phyloP scores from a whole-genome alignment of 495 filamentous ascomycete genomes.

The Sabuloglossum arenarium region DNA sequence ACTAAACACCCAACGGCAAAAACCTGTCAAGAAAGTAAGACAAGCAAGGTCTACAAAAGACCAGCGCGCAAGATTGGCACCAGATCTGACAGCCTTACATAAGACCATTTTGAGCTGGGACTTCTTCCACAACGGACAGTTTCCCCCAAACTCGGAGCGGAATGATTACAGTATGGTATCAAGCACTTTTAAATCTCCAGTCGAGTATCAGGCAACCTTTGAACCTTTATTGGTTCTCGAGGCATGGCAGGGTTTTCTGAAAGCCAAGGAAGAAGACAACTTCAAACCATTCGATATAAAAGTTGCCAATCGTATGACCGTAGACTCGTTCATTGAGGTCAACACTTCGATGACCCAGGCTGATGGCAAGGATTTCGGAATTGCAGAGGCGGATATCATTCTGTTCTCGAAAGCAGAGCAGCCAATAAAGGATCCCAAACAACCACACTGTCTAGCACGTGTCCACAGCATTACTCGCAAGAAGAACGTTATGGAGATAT shows the following conservation, averaged over 20 bases:
- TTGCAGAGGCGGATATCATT: constrained; percentile 76
- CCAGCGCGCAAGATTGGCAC: constrained; percentile 79
- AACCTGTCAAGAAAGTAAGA: constrained; percentile 63
- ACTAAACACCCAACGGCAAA: constrained; percentile 26
- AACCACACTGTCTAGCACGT: constrained; percentile 67
- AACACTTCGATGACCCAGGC: constrained; percentile 52
- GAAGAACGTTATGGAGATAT: constrained; percentile 54
- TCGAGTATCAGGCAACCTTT: constrained; percentile 73
- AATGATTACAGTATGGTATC: constrained; percentile 54
- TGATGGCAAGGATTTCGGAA: constrained; percentile 45
- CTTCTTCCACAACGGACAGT: constrained; percentile 68
- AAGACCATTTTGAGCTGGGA: constrained; percentile 80
- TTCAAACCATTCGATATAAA: constrained; percentile 67
- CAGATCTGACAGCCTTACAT: constrained; percentile 71
- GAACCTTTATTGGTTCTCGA: constrained; percentile 79
- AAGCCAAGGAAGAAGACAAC: constrained; percentile 64
- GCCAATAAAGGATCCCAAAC: constrained; percentile 36
- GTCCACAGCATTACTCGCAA: constrained; percentile 62
- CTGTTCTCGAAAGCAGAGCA: constrained; percentile 53
- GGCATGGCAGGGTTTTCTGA: constrained; percentile 87
- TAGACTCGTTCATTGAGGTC: constrained; percentile 85
- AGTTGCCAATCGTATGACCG: constrained; percentile 61
- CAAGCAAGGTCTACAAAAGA: constrained; percentile 64
- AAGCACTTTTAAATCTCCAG: constrained; percentile 50
- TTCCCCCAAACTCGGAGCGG: constrained; percentile 48